Evolutionary conservation across 106 monocot genomes (phyloP).

Genomic region (Dendrobium chrysotoxum): DNA sequence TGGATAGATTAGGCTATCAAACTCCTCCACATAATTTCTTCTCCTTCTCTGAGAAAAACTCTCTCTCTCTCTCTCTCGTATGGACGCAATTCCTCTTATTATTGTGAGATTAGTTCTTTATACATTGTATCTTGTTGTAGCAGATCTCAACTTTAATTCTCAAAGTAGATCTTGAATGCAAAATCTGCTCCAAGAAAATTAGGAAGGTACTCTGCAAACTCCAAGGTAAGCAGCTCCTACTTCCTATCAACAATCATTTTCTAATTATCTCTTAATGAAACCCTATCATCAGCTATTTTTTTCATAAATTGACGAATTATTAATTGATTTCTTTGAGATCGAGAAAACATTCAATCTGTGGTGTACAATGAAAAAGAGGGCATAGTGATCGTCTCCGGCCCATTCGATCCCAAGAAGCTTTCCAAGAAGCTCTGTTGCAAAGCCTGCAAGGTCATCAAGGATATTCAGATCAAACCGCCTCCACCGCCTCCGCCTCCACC

Average conservation of each 20-base stretch:
- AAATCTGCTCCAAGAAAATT: conserved; percentile 22
- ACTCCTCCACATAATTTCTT: no score
- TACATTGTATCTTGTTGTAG: neutral
- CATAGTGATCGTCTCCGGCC: conserved; percentile 26
- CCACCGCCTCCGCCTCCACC: no score
- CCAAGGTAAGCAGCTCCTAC: conserved; percentile 11
- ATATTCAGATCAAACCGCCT: conserved; percentile 27
- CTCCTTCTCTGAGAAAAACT: no score
- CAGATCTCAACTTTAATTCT: conserved; percentile 14
- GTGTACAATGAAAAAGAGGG: conserved; percentile 41
- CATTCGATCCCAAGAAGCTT: conserved; percentile 30
- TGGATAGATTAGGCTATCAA: no score
- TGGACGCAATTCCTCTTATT: no score
- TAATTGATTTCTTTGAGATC: conserved; percentile 2
- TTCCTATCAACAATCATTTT: neutral
- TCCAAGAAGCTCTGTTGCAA: conserved; percentile 46
- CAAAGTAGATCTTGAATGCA: conserved; percentile 25
- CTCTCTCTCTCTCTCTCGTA: no score
- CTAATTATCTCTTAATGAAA: neutral
- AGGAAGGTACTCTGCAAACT: conserved; percentile 22
- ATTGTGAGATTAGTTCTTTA: neutral
- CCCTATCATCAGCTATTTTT: neutral
- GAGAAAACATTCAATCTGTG: conserved; percentile 23
- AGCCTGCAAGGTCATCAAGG: conserved; percentile 51
- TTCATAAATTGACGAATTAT: neutral